Base-by-base conservation (phyloP, 306 rosid genomes). In the Cicer pinnatifidum region DNA sequence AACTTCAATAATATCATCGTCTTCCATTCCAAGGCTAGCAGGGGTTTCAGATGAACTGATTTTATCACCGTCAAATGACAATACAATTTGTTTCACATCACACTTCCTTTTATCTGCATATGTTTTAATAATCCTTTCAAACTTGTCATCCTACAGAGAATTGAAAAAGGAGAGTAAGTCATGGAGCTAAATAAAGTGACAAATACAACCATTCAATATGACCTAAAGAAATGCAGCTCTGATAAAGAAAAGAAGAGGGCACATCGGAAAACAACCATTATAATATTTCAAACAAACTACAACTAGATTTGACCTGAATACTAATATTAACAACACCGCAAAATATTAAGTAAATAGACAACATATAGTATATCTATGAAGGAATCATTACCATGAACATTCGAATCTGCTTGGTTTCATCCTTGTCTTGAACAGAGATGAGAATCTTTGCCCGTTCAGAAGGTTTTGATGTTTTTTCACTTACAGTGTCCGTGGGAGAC, bases 11-110 rank as follows among this genome's bases (percentile, higher is more conserved):
- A 94, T 88, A 82, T 94, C 99, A 20, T 83, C 8, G 8, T 91
- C 97, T 69, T 91, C 99, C 97, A 94, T 91, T 37, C 87, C 97
- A 66, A 91, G 90, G 71, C 69, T 52, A 12, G 56, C 79, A 59
- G 99, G 96, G 68, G 97, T 91, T 43, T 84, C 88, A 41, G 85
- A 75, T 43, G 83, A 78, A 76, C 82, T 75, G 37, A 94, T 60
- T 86, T 85, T 89, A 67, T 94, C 97, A 23, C 99, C 99, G 70
- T 94, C 99, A 77, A 94, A 94, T 54, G 82, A 64, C 72, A 94
- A 84, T 15, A 86, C 90, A 53, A 94, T 79, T 58, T 57, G 86
- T 72, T 75, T 76, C 1, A 15, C 66, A 79, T 88, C 96, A 38
- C 89, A 82, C 80, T 83, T 88, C 71, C 66, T 75, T 76, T 86